Percentiles rank a stretch among this genome's conserved stretches.
Evolutionary conservation across 2,329 filamentous ascomycete species (phyloP).

Genomic region (Aspergillus persii): DNA sequence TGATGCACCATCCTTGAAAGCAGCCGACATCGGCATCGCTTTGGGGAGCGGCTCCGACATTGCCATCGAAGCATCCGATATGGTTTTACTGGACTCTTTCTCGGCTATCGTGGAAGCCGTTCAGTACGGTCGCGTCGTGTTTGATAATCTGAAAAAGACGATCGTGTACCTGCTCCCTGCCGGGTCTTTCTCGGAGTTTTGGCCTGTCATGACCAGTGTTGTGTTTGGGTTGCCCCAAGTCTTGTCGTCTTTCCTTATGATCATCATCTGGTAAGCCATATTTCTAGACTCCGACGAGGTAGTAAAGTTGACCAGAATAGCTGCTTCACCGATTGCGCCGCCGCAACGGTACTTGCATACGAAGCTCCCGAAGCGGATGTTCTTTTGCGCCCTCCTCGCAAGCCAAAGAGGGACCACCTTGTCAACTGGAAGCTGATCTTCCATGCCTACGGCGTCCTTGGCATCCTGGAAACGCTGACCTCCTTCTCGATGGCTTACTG

Average conservation of each 20-base stretch:
- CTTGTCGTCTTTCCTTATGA: conserved; percentile 71
- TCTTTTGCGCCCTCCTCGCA: conserved; percentile 65
- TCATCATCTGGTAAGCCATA: conserved; percentile 56
- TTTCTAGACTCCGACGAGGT: not conserved
- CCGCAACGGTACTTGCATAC: conserved; percentile 71
- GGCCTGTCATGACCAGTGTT: conserved; percentile 72
- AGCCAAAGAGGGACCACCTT: conserved; percentile 66
- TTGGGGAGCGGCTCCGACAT: conserved; percentile 59
- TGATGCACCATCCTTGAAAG: conserved; percentile 55
- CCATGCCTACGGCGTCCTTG: conserved; percentile 70
- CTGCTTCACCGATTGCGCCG: conserved; percentile 75
- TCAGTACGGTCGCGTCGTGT: conserved; percentile 71
- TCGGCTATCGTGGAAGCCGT: conserved; percentile 70
- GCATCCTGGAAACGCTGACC: conserved; percentile 59
- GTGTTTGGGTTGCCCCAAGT: conserved; percentile 71
- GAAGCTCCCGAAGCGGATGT: conserved; percentile 76
- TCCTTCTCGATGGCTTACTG: conserved; percentile 67
- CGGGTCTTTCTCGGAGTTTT: conserved; percentile 71
- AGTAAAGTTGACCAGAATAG: conserved; percentile 17
- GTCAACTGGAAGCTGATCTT: conserved; percentile 71
- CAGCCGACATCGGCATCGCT: conserved; percentile 60
- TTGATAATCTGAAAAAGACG: conserved; percentile 73
- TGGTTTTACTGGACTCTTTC: conserved; percentile 67
- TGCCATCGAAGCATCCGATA: conserved; percentile 61
- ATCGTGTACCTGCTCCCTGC: conserved; percentile 73